Conservation (phyloP, 768 basidiomycete genomes). For the Phylloporus sp. region DNA sequence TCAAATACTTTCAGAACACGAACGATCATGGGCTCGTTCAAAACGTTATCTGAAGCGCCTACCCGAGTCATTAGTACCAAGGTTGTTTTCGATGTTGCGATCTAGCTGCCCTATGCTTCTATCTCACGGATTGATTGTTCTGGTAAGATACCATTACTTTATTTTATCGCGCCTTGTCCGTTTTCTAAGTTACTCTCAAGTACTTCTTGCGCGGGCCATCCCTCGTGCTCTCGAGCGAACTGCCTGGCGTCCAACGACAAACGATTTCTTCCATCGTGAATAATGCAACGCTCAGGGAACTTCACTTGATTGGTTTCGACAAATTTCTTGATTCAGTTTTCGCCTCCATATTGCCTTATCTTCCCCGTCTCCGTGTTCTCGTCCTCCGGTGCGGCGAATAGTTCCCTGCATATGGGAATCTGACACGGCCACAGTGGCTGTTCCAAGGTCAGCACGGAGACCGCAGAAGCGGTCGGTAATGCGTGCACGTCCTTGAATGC, state of each 20-base stretch:
- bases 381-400: constrained; percentile 46
- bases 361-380: constrained; percentile 43
- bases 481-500: constrained; percentile 40
- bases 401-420: constrained; percentile 6
- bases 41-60: constrained; percentile 40
- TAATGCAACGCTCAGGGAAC: constrained; percentile 34
- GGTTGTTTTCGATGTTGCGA: constrained; percentile 48
- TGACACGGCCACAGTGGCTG: constrained; percentile 45
- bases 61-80: constrained; percentile 49
- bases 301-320: constrained; percentile 48
- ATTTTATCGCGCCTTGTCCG: not conserved
- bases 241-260: constrained; percentile 48
- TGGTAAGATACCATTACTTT: constrained; percentile 35
- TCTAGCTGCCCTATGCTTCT: constrained; percentile 47
- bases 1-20: constrained; percentile 35
- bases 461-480: constrained; percentile 39
- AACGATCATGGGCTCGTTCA: constrained; percentile 37
- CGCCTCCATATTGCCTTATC: constrained; percentile 42
- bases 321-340: constrained; percentile 50
- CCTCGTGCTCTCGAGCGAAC: constrained; percentile 41
- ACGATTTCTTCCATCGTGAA: constrained; percentile 44
- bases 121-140: constrained; percentile 48
- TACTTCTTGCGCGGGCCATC: constrained; percentile 54
- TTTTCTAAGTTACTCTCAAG: constrained; percentile 29
- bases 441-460: constrained; percentile 48